Evolutionary conservation across 164 flowering plant species (phyloP).

Genomic region (Magnolia officinalis): DNA sequence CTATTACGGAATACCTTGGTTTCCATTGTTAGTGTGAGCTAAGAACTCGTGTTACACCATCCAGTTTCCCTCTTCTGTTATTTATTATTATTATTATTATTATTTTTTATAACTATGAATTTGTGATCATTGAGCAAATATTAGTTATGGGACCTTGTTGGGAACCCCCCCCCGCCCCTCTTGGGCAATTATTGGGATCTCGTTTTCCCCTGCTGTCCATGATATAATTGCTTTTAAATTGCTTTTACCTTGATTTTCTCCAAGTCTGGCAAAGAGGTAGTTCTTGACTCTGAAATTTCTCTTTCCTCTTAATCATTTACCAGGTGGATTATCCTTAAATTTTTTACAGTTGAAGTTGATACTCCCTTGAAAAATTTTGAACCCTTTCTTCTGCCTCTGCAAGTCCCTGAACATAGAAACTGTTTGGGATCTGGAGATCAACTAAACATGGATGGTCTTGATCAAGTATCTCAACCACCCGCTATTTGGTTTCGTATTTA

Average conservation of each 20-base stretch:
- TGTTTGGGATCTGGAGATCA: slow-evolving; percentile 17
- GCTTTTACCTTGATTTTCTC: neutral
- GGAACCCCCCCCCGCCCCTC: too few relatives aligned
- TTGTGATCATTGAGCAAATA: neutral
- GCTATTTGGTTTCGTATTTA: slow-evolving; percentile 18
- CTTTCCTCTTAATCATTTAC: slow-evolving; percentile 1
- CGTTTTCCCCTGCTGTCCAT: too few relatives aligned
- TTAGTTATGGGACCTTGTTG: too few relatives aligned
- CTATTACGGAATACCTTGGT: too few relatives aligned
- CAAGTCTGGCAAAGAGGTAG: neutral
- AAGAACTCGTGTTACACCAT: neutral
- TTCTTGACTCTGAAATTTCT: neutral
- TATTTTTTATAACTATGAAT: neutral
- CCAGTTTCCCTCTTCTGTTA: neutral
- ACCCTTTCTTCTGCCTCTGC: slow-evolving; percentile 23
- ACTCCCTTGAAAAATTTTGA: slow-evolving; percentile 26
- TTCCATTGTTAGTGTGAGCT: too few relatives aligned
- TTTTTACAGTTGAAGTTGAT: slow-evolving; percentile 20
- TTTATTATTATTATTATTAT: neutral
- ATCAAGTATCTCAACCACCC: slow-evolving; percentile 18
- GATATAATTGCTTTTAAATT: too few relatives aligned
- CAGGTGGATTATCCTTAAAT: slow-evolving; percentile 34
- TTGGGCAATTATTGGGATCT: too few relatives aligned
- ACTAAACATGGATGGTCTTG: slow-evolving; percentile 29
- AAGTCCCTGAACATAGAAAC: slow-evolving; percentile 14